Base-by-base conservation (phyloP, 176 grass and related monocot genomes). In the Oryza glumipatula region DNA sequence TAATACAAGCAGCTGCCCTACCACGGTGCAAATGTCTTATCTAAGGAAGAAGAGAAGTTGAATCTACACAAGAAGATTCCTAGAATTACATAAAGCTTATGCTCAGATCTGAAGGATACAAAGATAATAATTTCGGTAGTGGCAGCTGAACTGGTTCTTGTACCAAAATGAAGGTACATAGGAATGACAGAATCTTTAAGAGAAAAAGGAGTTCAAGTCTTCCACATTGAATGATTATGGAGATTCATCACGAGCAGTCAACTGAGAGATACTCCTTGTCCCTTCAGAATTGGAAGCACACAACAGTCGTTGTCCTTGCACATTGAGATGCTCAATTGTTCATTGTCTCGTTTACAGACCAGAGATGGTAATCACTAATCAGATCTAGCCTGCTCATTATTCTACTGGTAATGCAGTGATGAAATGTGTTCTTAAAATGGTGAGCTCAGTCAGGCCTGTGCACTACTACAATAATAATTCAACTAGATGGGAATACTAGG, bases 131-230 rank as follows among this genome's bases (percentile, higher is more conserved):
- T 1, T 17, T 36, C 12, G 36, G 38, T 10, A 13, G 45, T 52
- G 21, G 72, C 32, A 71, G 21, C 48, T 85, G 3, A 61, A n/a
- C 54, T 21, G 14, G 0, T 3, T 64, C 7, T 48, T 35, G 19
- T 86, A 41, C 83, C 63, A 65, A 64, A 64, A 67, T 65, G 21
- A 35, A 35, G 26, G 12, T 79, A 35, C 32, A 64, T n/a, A 38
- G 17, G 15, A 77, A 22, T 7, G 36, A 26, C 14, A 28, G 21
- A 39, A 17, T 26, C 47, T 26, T 4, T 12, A 11, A 64, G 33
- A 24, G 52, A 24, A 14, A 39, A 58, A 28, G 12, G 11, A 16
- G n/a, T 73, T 56, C 15, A 61, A 33, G 33, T 64, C 22, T 66
- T 67, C 26, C 28, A 65, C 13, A 47, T 52, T 28, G 6, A 51